Evolutionary conservation across 2,329 filamentous ascomycete species (phyloP).

Genomic region (Monosporascus sp.): DNA sequence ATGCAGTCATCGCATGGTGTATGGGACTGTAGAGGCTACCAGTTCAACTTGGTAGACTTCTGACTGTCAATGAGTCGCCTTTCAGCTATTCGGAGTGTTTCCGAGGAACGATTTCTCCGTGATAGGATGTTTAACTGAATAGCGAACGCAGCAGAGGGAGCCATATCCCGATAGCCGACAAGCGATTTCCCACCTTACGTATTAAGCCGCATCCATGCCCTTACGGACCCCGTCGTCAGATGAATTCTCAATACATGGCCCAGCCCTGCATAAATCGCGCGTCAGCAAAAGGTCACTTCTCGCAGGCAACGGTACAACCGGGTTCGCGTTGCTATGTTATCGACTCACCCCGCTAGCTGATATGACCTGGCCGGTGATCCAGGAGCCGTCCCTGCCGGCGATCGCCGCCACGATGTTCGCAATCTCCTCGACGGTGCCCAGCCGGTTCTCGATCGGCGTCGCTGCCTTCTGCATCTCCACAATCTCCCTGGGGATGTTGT

Average conservation of each 20-base stretch:
- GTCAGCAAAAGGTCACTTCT: neutral
- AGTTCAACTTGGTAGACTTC: no score
- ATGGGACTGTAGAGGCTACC: no score
- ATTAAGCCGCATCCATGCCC: neutral
- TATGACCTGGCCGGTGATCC: slow-evolving; percentile 51
- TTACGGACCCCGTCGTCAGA: neutral
- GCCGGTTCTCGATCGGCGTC: slow-evolving; percentile 46
- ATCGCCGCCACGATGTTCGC: slow-evolving; percentile 52
- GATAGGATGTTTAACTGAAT: no score
- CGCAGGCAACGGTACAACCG: no score
- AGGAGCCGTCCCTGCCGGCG: slow-evolving; percentile 41
- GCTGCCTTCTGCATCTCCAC: slow-evolving; percentile 42
- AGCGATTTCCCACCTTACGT: no score
- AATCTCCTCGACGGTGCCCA: slow-evolving; percentile 49
- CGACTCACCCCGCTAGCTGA: slow-evolving; percentile 44
- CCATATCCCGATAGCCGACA: no score
- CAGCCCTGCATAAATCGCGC: neutral
- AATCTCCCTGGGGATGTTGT: slow-evolving; percentile 43
- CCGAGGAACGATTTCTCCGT: no score
- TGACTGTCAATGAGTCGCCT: no score
- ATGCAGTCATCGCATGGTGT: no score
- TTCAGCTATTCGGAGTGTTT: no score
- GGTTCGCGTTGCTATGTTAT: no score
- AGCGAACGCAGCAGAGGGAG: no score
- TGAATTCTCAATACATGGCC: neutral